These are phyloP conservation scores for Exophiala phaeomuriformis DNA, from an alignment of 2,329 filamentous ascomycete species.

Conservation along the genomic window DNA sequence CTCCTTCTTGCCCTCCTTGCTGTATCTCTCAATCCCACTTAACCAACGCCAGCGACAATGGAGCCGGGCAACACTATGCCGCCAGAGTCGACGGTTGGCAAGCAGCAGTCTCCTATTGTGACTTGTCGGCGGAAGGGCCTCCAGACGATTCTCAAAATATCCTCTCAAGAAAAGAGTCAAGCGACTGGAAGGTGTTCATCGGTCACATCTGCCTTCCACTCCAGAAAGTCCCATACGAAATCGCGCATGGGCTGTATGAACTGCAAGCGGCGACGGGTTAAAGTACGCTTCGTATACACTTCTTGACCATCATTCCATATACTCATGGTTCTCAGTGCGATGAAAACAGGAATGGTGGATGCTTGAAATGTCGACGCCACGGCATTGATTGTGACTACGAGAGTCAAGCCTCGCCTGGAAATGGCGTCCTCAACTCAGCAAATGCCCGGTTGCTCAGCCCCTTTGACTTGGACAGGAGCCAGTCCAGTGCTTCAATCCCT, in stretches of 20 bases:
- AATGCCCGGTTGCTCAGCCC: background rate
- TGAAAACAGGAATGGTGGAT: conserved; percentile 15
- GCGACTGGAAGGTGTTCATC: background rate
- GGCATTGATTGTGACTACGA: conserved; percentile 18
- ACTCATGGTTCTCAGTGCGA: conserved; percentile 6
- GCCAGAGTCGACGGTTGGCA: background rate
- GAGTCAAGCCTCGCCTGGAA: background rate
- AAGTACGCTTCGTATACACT: conserved; percentile 1
- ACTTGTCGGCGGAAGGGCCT: conserved; percentile 6
- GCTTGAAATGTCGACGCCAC: conserved; percentile 13
- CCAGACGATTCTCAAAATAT: conserved; percentile 10
- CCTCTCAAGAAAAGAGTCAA: background rate
- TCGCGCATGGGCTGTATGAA: conserved; percentile 12
- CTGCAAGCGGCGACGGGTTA: conserved; percentile 17
- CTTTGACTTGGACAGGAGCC: too few relatives aligned
- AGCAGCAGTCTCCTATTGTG: background rate
- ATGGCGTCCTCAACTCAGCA: background rate
- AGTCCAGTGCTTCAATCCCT: background rate
- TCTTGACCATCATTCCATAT: background rate
- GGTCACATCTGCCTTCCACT: conserved; percentile 2
- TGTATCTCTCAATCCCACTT: background rate
- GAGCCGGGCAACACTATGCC: background rate
- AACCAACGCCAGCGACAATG: background rate
- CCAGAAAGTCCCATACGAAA: conserved; percentile 17
- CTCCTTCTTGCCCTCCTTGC: background rate